A percentile compares a stretch with the other conserved stretches of the same genome.
phyloP scores from a whole-genome alignment of 441 rosid genomes.

The Corymbia citriodora region DNA sequence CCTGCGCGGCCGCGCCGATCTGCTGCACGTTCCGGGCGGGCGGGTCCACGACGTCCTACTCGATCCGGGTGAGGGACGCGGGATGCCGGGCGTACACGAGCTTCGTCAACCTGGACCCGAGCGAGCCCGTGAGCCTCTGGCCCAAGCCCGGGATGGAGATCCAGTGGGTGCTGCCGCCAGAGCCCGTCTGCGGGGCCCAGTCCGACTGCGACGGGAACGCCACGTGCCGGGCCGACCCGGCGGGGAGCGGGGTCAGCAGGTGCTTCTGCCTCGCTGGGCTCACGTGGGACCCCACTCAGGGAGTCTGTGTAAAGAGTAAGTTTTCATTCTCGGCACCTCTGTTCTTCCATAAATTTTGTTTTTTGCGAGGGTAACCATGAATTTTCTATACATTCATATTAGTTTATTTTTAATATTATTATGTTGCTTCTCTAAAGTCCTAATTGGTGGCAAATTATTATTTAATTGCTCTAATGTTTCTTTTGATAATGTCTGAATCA shows the following conservation, averaged over 20 bases:
- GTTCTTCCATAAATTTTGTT: not conserved
- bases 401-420: too few relatives aligned
- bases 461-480: not conserved
- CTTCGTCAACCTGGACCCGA: slow-evolving; percentile 37
- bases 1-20: slow-evolving; percentile 14
- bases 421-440: not conserved
- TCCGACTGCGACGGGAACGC: slow-evolving; percentile 35
- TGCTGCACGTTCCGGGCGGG: slow-evolving; percentile 42
- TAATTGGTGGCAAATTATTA: not conserved
- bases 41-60: slow-evolving; percentile 39
- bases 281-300: slow-evolving; percentile 41
- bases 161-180: slow-evolving; percentile 41
- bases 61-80: slow-evolving; percentile 23
- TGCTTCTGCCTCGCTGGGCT: slow-evolving; percentile 33
- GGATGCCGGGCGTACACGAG: slow-evolving; percentile 50
- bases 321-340: not conserved
- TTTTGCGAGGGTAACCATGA: not conserved
- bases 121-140: slow-evolving; percentile 33
- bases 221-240: slow-evolving; percentile 28
- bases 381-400: not conserved
- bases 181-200: slow-evolving; percentile 29
- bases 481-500: not conserved
- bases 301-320: slow-evolving; percentile 30
- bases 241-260: slow-evolving; percentile 8
- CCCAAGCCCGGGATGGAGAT: slow-evolving; percentile 47